These are phyloP conservation scores for Dictyostelium brefeldianum DNA, from an alignment of 78 protist species.

Conservation along the genomic window DNA sequence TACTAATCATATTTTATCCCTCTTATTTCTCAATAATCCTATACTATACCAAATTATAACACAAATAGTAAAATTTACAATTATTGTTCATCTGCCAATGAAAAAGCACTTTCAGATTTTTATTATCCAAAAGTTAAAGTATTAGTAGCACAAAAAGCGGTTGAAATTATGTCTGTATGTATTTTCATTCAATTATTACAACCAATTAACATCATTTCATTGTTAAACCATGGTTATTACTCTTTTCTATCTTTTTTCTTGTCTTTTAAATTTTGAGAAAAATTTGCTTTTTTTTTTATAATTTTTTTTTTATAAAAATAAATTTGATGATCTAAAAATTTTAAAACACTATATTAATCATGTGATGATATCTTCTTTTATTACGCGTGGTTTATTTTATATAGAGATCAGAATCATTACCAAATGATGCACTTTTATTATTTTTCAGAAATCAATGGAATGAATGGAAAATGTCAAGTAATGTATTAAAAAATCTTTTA, in stretches of 20 bases:
- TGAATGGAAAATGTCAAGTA: slow-evolving; percentile 76
- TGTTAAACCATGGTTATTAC: not conserved
- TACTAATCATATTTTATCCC: too few species aligned
- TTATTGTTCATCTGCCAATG: slow-evolving; percentile 80
- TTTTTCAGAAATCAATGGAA: slow-evolving; percentile 83
- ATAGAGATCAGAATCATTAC: slow-evolving; percentile 45
- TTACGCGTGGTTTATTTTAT: not conserved
- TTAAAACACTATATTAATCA: too few species aligned
- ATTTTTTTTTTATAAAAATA: not conserved
- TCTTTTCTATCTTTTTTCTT: not conserved
- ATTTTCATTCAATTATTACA: not conserved
- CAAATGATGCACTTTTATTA: slow-evolving; percentile 59
- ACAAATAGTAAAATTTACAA: slow-evolving; percentile 51
- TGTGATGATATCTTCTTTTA: not conserved
- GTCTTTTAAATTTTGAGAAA: not conserved
- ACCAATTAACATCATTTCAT: not conserved
- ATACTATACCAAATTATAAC: too few species aligned
- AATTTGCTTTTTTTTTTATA: not conserved
- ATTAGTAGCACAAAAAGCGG: slow-evolving; percentile 35
- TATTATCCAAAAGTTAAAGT: slow-evolving; percentile 40
- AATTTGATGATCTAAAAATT: not conserved
- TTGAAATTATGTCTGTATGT: slow-evolving; percentile 55
- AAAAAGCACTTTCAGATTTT: slow-evolving; percentile 44
- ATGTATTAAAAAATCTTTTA: slow-evolving; percentile 72
- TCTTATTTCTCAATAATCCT: too few species aligned